Evolutionary conservation across 2,329 filamentous ascomycete species (phyloP), one percentile per base, ranked within the genome.

Genomic region (Beauveria pseudobassiana): DNA sequence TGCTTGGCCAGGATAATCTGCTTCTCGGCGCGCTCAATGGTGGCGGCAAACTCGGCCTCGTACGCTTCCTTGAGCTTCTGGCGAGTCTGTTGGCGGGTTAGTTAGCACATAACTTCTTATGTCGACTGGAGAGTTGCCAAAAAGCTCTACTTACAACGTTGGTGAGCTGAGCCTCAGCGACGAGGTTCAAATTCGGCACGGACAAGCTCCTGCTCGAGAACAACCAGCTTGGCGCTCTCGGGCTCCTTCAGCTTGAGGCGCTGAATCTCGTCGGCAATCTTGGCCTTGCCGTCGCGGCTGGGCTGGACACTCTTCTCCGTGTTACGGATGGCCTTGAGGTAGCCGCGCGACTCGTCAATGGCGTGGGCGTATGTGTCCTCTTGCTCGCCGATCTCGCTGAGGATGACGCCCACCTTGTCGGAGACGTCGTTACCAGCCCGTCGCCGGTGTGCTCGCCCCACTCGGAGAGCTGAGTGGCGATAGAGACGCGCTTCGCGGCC

Each of bases 51-150:
- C 73, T 98, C 92, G 63, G 90, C 76, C 67, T 93, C 90, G 72
- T 93, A 98, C 26, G 95, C 91, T 76, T 97, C 91, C 78, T 96
- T 97, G 77, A 99, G 82, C 78, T 97, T 98, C 76, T 95, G 90
- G 62, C 95, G 90, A 42, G 95, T 98, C 90, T 95, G 64, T 45
- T 28, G 18, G 1, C 20, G 28, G 3, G 6, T 1, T 14, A 64
- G 69, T 24, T 68, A 66, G 45, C 18, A 26, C 4, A 45, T 28
- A 8, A 42, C 1, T 16, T 10, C 26, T 6, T 9, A 30, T 34
- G 18, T 26, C 9, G 22, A 5, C 6, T 5, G 48, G 3, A 18
- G 7, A 55, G 12, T 12, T 18, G 22, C 0, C 30, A 18, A n/a
- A 18, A 20, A 30, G 18, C 20, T 26, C 4, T 43, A 82, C 88